phyloP scores from a whole-genome alignment of 768 basidiomycete genomes.

The Psilocybe tampanensis region DNA sequence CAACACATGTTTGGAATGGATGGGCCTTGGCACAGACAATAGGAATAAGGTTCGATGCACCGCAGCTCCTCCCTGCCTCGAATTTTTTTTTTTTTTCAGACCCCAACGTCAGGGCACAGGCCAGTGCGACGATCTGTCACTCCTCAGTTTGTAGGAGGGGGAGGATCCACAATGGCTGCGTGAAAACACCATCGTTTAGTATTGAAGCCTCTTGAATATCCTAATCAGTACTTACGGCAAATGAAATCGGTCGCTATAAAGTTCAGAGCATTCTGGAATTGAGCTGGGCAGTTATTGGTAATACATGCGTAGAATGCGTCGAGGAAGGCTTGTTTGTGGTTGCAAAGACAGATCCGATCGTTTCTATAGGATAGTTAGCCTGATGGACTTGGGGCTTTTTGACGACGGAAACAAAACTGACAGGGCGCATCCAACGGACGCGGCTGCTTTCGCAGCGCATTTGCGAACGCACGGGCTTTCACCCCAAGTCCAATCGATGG shows the following conservation, averaged over 20 bases:
- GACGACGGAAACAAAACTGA: neutral
- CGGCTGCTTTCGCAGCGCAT: slow-evolving; percentile 4
- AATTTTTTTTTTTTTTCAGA: too few species aligned
- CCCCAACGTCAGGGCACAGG: too few species aligned
- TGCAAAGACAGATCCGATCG: slow-evolving; percentile 9
- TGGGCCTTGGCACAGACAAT: too few species aligned
- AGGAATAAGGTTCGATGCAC: too few species aligned
- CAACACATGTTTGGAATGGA: too few species aligned
- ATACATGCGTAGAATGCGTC: slow-evolving; percentile 1
- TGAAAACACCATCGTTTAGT: neutral
- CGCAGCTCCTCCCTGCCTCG: too few species aligned
- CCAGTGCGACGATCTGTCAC: neutral
- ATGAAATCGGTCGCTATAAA: neutral
- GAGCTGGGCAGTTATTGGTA: slow-evolving; percentile 4
- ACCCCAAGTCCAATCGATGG: slow-evolving; percentile 7
- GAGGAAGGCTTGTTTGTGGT: slow-evolving; percentile 3
- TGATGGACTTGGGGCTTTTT: neutral
- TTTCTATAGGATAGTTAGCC: neutral
- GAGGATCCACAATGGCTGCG: slow-evolving; percentile 1
- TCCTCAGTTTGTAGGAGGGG: neutral
- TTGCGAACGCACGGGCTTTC: slow-evolving; percentile 4
- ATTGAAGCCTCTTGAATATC: neutral
- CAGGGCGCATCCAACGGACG: slow-evolving; percentile 7
- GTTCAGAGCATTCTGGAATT: neutral
- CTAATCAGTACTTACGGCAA: neutral